These are phyloP conservation scores for Leishmania gerbilli DNA, from an alignment of 208 protist genomes.

Conservation along the genomic window DNA sequence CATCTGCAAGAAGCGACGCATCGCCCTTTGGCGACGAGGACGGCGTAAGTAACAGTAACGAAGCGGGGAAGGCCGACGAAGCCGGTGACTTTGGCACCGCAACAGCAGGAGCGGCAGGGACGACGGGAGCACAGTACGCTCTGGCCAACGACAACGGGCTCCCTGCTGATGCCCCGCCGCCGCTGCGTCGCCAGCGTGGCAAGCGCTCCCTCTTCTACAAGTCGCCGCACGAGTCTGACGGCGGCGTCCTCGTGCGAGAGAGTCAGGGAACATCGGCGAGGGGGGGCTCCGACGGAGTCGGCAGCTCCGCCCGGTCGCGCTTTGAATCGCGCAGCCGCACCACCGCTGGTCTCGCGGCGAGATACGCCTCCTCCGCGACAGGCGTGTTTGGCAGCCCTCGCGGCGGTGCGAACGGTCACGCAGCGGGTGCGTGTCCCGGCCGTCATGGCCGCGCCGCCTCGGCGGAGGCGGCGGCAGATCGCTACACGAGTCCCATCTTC, in stretches of 20 bases:
- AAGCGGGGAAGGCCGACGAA: not conserved
- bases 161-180: slow-evolving; percentile 8
- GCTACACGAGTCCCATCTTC: slow-evolving; percentile 35
- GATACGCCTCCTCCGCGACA: not conserved
- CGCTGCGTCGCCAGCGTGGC: slow-evolving; percentile 34
- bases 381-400: not conserved
- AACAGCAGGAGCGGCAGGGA: not conserved
- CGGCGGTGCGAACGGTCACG: not conserved
- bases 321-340: not conserved
- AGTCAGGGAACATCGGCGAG: not conserved
- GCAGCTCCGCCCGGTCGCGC: slow-evolving; percentile 2
- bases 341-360: not conserved
- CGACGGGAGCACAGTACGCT: not conserved
- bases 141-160: not conserved
- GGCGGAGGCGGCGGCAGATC: not conserved
- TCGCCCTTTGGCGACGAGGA: not conserved
- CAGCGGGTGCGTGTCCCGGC: not conserved
- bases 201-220: slow-evolving; percentile 54
- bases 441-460: slow-evolving; percentile 3
- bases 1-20: not conserved
- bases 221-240: not conserved
- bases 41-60: not conserved
- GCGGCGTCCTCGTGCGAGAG: slow-evolving; percentile 9
- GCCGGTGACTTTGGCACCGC: not conserved
- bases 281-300: not conserved